A percentile compares a stretch with the other conserved stretches of the same genome.
These are phyloP conservation scores for Malassezia cuniculi DNA, from an alignment of 1,284 basidiomycete genomes.

Conservation along the genomic window DNA sequence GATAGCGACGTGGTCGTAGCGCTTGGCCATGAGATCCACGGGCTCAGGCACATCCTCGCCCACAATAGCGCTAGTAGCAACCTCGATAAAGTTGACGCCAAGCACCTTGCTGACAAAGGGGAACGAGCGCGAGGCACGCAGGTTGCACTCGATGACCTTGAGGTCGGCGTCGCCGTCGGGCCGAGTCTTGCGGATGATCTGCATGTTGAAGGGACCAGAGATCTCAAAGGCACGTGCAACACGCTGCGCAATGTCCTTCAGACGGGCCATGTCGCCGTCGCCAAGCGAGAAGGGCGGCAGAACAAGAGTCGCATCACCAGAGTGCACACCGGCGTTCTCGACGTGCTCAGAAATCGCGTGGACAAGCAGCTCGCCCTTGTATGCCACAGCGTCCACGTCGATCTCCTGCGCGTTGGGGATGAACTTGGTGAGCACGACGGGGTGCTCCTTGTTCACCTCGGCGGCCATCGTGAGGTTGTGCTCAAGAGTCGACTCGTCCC, in stretches of 20 bases:
- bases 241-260: constrained; percentile 84
- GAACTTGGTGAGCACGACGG: constrained; percentile 96
- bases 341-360: constrained; percentile 97
- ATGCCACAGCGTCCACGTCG: constrained; percentile 90
- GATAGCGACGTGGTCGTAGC: constrained; percentile 85
- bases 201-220: constrained; percentile 98
- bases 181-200: constrained; percentile 78
- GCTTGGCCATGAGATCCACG: constrained; percentile 79
- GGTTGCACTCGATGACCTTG: constrained; percentile 98
- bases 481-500: constrained; percentile 74
- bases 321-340: constrained; percentile 97
- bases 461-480: constrained; percentile 89
- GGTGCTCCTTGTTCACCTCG: constrained; percentile 87
- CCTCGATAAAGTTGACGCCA: constrained; percentile 91
- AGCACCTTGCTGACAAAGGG: constrained; percentile 98
- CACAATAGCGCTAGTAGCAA: constrained; percentile 82
- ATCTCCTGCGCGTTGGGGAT: constrained; percentile 96
- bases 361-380: constrained; percentile 83
- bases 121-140: constrained; percentile 94
- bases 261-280: constrained; percentile 64
- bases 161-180: constrained; percentile 54
- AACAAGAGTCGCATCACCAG: constrained; percentile 93
- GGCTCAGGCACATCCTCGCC: constrained; percentile 79
- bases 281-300: constrained; percentile 83
- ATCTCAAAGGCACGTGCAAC: constrained; percentile 90